Conservation (phyloP, 306 rosid genomes). For the Vachellia collinsii region DNA sequence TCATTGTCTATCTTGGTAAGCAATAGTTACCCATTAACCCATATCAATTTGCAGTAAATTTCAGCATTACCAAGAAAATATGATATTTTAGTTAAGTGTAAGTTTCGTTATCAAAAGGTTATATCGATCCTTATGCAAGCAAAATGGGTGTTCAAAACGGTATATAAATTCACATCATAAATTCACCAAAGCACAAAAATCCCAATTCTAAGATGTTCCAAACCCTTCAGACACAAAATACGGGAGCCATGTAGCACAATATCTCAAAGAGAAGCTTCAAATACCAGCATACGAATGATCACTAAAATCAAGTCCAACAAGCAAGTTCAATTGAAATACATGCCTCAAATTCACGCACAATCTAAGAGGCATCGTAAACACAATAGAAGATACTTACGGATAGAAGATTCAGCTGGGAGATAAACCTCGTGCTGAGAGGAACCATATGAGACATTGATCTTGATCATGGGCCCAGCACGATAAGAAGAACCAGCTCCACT, state of each 20-base stretch:
- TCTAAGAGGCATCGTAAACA: not conserved
- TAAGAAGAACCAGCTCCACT: slow-evolving; percentile 12
- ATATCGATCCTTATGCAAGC: too few relatives aligned
- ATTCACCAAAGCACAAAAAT: slow-evolving; percentile 1
- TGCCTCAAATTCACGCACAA: slow-evolving; percentile 12
- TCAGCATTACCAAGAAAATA: not conserved
- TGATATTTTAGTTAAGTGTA: not conserved
- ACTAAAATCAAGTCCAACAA: not conserved
- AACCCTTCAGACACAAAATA: not conserved
- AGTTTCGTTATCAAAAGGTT: not conserved
- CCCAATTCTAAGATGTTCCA: not conserved
- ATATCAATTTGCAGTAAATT: not conserved
- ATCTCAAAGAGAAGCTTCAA: not conserved
- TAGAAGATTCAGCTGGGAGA: slow-evolving; percentile 46
- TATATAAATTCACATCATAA: not conserved
- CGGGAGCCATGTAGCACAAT: not conserved
- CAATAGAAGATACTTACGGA: slow-evolving; percentile 39
- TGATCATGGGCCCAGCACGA: slow-evolving; percentile 36
- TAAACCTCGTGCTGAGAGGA: slow-evolving; percentile 40
- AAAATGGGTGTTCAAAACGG: too few relatives aligned
- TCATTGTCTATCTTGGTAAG: not conserved
- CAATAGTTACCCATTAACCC: not conserved
- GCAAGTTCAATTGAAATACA: not conserved
- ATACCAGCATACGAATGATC: not conserved
- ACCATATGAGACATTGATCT: slow-evolving; percentile 33